These are phyloP conservation scores for Sextonia rubra DNA, from an alignment of 164 flowering plant genomes.

Conservation along the genomic window DNA sequence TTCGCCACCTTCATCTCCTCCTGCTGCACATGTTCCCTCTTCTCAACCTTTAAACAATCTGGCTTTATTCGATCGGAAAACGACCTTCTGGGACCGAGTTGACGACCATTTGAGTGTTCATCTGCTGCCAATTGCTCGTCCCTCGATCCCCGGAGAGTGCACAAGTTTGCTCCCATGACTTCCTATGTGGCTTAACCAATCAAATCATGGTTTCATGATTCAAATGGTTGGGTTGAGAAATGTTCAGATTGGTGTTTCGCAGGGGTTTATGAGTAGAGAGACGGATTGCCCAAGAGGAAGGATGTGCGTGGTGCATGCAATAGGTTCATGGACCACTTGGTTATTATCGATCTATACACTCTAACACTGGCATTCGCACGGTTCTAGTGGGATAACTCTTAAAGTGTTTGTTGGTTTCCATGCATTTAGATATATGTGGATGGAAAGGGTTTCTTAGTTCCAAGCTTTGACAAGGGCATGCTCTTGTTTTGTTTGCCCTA, in stretches of 20 bases:
- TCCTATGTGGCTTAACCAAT: too few species aligned
- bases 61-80: not conserved
- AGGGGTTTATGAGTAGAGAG: slow-evolving; percentile 3
- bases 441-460: too few species aligned
- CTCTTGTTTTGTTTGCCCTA: too few species aligned
- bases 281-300: slow-evolving; percentile 7
- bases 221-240: slow-evolving; percentile 1
- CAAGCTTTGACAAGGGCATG: too few species aligned
- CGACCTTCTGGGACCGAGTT: not conserved
- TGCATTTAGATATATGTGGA: too few species aligned
- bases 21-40: slow-evolving; percentile 8
- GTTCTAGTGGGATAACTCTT: too few species aligned
- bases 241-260: not conserved
- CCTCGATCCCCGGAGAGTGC: slow-evolving; percentile 1
- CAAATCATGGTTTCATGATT: too few species aligned
- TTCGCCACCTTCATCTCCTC: not conserved
- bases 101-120: not conserved
- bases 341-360: too few species aligned
- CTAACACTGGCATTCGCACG: too few species aligned
- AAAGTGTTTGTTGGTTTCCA: too few species aligned
- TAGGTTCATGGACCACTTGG: too few species aligned
- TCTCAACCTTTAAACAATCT: not conserved
- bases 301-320: not conserved
- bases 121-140: too few species aligned
- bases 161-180: slow-evolving; percentile 18